Evolutionary conservation across 805 yeast species (phyloP).

Genomic region (Sungouiozyma ichnusensis): DNA sequence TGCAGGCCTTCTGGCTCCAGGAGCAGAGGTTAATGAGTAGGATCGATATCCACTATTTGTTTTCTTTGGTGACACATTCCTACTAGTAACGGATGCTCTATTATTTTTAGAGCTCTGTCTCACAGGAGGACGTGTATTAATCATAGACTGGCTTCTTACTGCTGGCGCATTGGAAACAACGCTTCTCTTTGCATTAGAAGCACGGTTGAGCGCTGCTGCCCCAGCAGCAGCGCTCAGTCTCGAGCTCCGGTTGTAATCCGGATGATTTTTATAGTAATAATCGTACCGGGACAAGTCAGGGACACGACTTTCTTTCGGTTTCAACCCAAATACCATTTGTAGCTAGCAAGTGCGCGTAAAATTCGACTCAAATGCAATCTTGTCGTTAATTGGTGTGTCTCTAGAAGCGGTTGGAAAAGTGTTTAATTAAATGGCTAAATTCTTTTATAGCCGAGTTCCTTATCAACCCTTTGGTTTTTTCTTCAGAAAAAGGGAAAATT

Average conservation of each 20-base stretch:
- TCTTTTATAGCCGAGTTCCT: background rate
- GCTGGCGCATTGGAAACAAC: background rate
- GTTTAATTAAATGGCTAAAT: background rate
- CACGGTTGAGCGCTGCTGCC: slow-evolving; percentile 13
- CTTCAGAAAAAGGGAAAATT: background rate
- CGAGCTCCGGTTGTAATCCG: slow-evolving; percentile 12
- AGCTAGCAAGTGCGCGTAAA: slow-evolving; percentile 20
- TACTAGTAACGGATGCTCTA: background rate
- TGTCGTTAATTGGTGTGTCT: background rate
- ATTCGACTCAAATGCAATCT: slow-evolving; percentile 73
- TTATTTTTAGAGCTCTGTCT: background rate
- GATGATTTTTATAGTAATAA: slow-evolving; percentile 21
- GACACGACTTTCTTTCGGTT: slow-evolving; percentile 22
- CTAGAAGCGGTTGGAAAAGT: background rate
- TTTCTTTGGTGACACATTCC: background rate
- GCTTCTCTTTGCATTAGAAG: background rate
- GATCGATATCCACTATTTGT: background rate
- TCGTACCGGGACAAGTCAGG: slow-evolving; percentile 32
- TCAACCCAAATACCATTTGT: slow-evolving; percentile 18
- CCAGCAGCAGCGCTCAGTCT: slow-evolving; percentile 26
- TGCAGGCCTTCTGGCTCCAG: background rate
- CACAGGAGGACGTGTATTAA: slow-evolving; percentile 1
- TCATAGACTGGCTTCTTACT: slow-evolving; percentile 10
- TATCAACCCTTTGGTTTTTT: background rate
- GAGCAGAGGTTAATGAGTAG: slow-evolving; percentile 2